Percentiles rank a stretch among this genome's conserved stretches.
phyloP scores from a whole-genome alignment of 148 eudicot genomes.

The Euryodendron excelsum region DNA sequence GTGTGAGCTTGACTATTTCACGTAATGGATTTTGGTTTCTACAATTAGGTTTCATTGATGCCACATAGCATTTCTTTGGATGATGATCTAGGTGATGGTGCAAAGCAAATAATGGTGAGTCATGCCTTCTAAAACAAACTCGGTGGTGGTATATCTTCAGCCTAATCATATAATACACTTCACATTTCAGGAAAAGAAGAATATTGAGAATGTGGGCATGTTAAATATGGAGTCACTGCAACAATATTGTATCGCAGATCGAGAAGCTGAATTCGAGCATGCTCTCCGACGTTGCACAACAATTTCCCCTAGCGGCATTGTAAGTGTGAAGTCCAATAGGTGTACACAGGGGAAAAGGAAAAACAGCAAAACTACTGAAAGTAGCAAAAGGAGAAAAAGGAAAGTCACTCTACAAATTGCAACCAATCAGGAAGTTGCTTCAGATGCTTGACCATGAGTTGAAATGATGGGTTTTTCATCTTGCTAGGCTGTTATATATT shows the following conservation, averaged over 20 bases:
- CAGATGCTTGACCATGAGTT: too few species aligned
- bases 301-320: constrained; percentile 11
- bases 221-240: constrained; percentile 5
- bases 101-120: constrained; percentile 17
- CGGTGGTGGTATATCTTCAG: not conserved
- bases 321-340: constrained; percentile 10
- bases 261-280: constrained; percentile 12
- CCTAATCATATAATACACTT: not conserved
- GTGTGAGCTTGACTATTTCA: not conserved
- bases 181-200: constrained; percentile 8
- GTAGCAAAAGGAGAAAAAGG: not conserved
- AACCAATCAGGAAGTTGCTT: not conserved
- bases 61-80: constrained; percentile 17
- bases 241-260: constrained; percentile 6
- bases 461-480: too few species aligned
- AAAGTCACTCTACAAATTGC: not conserved
- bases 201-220: not conserved
- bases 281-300: constrained; percentile 10
- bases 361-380: not conserved
- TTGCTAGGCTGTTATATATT: too few species aligned
- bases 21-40: not conserved
- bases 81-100: constrained; percentile 18
- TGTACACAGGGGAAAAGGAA: not conserved
- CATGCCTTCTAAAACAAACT: not conserved
- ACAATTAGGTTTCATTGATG: constrained; percentile 11